Percentiles rank a stretch among this genome's conserved stretches.
phyloP scores from a whole-genome alignment of 441 rosid genomes.

The Macaranga tanarius region DNA sequence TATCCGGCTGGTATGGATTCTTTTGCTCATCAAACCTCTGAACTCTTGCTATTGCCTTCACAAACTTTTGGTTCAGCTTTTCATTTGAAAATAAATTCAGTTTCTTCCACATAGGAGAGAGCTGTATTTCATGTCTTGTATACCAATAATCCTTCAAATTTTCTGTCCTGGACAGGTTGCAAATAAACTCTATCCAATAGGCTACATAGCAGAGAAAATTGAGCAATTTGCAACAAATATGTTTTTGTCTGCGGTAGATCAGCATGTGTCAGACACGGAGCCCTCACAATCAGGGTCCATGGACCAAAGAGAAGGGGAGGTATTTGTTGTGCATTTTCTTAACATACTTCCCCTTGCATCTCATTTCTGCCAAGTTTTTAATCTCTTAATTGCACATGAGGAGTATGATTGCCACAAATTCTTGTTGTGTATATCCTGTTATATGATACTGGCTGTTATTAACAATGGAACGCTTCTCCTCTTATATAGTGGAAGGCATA shows the following conservation, averaged over 20 bases:
- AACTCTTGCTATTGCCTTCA: constrained; percentile 1
- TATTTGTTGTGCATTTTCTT: constrained; percentile 24
- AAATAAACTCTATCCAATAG: constrained; percentile 88
- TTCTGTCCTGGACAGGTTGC: constrained; percentile 71
- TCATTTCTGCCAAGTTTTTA: constrained; percentile 2
- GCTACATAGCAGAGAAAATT: constrained; percentile 69
- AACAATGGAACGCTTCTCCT: neutral
- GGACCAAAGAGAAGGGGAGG: constrained; percentile 71
- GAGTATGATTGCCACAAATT: neutral
- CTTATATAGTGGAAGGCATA: neutral
- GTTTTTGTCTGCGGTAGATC: constrained; percentile 74
- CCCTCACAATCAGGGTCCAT: constrained; percentile 43
- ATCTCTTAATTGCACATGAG: neutral
- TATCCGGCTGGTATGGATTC: constrained; percentile 79
- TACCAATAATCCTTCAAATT: constrained; percentile 12
- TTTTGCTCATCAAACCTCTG: neutral
- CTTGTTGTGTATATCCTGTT: neutral
- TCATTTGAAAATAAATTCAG: neutral
- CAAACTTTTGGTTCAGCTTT: constrained; percentile 12
- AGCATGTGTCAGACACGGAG: constrained; percentile 41
- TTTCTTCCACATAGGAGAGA: neutral
- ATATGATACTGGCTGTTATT: neutral
- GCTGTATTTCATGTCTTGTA: constrained; percentile 21
- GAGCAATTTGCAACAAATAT: constrained; percentile 88
- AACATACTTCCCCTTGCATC: neutral